phyloP scores from a whole-genome alignment of 495 filamentous ascomycete species.

The Aspergillus sclerotiicarbonarius region DNA sequence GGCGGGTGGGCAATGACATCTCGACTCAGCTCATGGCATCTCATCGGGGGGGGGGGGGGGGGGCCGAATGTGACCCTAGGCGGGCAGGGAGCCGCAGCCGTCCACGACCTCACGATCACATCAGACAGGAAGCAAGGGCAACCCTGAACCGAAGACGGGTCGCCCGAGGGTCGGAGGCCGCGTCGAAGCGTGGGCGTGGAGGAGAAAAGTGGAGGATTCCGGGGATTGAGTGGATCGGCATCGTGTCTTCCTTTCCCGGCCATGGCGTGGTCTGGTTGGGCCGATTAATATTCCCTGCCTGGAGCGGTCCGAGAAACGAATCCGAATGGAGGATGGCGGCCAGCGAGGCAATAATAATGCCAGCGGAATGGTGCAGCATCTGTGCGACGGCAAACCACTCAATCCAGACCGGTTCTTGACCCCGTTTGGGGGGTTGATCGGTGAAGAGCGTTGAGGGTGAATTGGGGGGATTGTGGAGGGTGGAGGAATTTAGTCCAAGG shows the following conservation, averaged over 20 bases:
- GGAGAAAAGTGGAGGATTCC: conserved; percentile 10
- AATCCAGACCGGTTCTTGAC: too few relatives aligned
- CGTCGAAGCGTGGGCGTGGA: conserved; percentile 13
- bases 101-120: not conserved
- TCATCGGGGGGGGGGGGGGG: not conserved
- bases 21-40: not conserved
- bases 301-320: not conserved
- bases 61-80: conserved; percentile 13
- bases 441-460: not conserved
- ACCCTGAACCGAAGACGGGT: not conserved
- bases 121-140: not conserved
- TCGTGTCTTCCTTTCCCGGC: not conserved
- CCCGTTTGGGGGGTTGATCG: too few relatives aligned
- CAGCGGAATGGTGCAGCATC: not conserved
- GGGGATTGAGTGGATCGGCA: not conserved
- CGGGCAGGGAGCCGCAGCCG: conserved; percentile 1
- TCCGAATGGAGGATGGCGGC: not conserved
- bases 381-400: too few relatives aligned
- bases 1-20: not conserved
- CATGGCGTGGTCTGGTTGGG: not conserved
- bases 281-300: not conserved
- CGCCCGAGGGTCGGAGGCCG: conserved; percentile 7
- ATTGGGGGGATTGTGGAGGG: not conserved
- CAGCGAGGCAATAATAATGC: not conserved
- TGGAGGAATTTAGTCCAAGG: not conserved